These are phyloP conservation scores for Saccharomycopsis sp. DNA, from an alignment of 805 yeast species.

Conservation along the genomic window DNA sequence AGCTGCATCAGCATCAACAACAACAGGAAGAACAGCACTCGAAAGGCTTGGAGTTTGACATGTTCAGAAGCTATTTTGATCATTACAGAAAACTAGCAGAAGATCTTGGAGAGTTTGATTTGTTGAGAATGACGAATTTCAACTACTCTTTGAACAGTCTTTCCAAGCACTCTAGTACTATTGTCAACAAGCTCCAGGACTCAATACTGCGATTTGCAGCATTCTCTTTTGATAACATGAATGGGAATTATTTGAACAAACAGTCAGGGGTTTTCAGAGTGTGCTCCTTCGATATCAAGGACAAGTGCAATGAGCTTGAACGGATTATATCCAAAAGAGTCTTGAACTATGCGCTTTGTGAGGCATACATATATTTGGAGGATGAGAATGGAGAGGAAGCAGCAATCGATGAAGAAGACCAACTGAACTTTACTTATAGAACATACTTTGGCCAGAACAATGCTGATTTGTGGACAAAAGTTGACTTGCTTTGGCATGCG, in stretches of 20 bases:
- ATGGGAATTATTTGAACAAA: conserved; percentile 55
- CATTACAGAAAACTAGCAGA: conserved; percentile 14
- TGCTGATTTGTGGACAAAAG: conserved; percentile 19
- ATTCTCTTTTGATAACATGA: conserved; percentile 58
- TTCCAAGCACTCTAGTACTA: conserved; percentile 36
- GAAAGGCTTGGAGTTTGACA: conserved; percentile 18
- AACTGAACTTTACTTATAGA: too few species aligned
- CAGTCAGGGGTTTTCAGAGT: conserved; percentile 89
- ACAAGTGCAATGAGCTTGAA: conserved; percentile 69
- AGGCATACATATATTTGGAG: conserved; percentile 19
- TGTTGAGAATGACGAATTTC: conserved; percentile 11
- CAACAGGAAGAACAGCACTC: not conserved
- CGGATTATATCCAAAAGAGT: conserved; percentile 66
- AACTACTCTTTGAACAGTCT: conserved; percentile 15
- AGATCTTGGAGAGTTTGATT: conserved; percentile 7
- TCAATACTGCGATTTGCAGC: conserved; percentile 78
- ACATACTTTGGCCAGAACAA: conserved; percentile 14
- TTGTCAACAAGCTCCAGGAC: conserved; percentile 50
- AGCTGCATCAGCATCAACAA: too few species aligned
- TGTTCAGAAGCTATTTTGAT: conserved; percentile 16
- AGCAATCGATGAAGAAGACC: not conserved
- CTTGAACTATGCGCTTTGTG: conserved; percentile 33
- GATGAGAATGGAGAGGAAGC: conserved; percentile 1
- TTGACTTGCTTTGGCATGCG: conserved; percentile 9
- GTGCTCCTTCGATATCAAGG: conserved; percentile 84